Evolutionary conservation across 345 rosid species (phyloP), one percentile per base, ranked within the genome.

Genomic region (Gossypioides kirkii): DNA sequence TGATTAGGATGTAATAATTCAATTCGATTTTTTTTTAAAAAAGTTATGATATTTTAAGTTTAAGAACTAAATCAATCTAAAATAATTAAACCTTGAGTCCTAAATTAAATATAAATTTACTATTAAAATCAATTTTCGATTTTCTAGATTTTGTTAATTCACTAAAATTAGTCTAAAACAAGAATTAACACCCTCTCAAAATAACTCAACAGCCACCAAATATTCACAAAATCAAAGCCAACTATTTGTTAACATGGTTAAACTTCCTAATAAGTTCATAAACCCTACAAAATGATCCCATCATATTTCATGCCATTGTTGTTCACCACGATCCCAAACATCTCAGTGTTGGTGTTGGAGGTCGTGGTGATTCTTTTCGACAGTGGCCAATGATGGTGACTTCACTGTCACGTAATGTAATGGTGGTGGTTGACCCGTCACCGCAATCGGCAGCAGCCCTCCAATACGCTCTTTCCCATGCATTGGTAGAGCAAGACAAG

Each of bases 401-500:
- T 46, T 38, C 76, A 59, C 25, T 56, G 14, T 23, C 84, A 36
- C 71, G 86, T 60, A 83, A 81, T 75, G 80, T 89, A 0, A 80
- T 89, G 86, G 84, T 87, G 73, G 88, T 86, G 26, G 90, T 79
- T 11, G 90, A 87, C 42, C 87, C 86, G 13, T 73, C 82, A 52
- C 67, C 84, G 1, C 88, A 87, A 45, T 77, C 88, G 7, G 88
- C 86, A 1, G 84, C 85, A 2, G 88, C 91, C 1, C 83, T 89
- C 62, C 83, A 83, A 66, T 86, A 86, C 75, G 89, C 61, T 4
- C 77, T 87, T 47, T 81, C 87, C 42, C 91, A 86, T 68, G 87
- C 79, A 2, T 73, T 87, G 42, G 52, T 84, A 7, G 87, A 87
- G 69, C 72, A 73, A 9, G 88, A 89, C 61, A 85, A 87, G 77